A percentile compares a stretch with the other conserved stretches of the same genome.
phyloP scores from a whole-genome alignment of 78 protist genomes.

The Dictyostelium citrinum region DNA sequence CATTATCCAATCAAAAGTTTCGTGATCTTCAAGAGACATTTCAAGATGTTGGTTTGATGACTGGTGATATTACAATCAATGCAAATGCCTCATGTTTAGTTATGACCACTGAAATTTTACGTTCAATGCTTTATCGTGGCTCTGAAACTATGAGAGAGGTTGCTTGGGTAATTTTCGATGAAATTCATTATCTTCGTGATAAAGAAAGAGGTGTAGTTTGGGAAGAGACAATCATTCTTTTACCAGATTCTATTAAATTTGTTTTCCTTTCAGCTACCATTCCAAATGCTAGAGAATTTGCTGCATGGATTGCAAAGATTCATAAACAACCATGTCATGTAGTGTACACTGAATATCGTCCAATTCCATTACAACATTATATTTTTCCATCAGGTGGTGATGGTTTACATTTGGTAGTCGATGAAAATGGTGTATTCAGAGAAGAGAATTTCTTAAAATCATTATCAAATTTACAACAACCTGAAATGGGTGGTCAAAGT shows the following conservation, averaged over 20 bases:
- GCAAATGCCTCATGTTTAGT: conserved; percentile 91
- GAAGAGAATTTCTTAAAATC: conserved; percentile 73
- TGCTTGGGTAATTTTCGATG: conserved; percentile 96
- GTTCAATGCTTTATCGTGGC: conserved; percentile 98
- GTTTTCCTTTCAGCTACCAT: conserved; percentile 95
- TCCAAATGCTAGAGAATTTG: conserved; percentile 95
- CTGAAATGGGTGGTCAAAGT: conserved; percentile 15
- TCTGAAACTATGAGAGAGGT: conserved; percentile 91
- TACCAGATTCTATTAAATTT: conserved; percentile 87
- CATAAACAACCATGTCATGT: conserved; percentile 86
- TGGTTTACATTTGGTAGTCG: conserved; percentile 91
- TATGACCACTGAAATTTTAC: conserved; percentile 97
- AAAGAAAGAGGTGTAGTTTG: conserved; percentile 97
- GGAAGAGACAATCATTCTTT: conserved; percentile 96
- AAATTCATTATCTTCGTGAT: conserved; percentile 94
- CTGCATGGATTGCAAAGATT: conserved; percentile 92
- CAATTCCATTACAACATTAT: conserved; percentile 95
- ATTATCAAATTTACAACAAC: conserved; percentile 22
- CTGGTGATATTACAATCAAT: conserved; percentile 94
- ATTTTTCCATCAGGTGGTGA: conserved; percentile 89
- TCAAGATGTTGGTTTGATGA: conserved; percentile 92
- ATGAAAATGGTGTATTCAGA: conserved; percentile 85
- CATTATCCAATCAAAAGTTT: conserved; percentile 95
- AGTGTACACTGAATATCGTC: conserved; percentile 88
- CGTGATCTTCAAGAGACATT: conserved; percentile 88